Evolutionary conservation across 2,329 filamentous ascomycete genomes (phyloP), one percentile per base, ranked within the genome.

Genomic region (Aureobasidium sp.): DNA sequence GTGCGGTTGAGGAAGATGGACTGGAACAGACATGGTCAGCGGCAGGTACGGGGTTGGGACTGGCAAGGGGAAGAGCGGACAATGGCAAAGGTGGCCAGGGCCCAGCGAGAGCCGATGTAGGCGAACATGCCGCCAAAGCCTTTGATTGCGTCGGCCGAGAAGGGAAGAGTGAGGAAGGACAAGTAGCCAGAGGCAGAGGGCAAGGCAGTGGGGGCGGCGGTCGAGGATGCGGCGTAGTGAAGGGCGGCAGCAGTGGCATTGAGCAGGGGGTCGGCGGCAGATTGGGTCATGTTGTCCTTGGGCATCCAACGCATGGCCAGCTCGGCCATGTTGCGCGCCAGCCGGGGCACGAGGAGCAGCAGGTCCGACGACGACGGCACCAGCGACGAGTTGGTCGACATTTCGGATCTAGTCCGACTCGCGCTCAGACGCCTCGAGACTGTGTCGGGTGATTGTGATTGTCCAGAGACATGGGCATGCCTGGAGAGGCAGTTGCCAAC

Each of bases 81-180:
- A 80, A 93, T 89, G 41, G 87, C 84, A 68, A 97, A 87, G 69
- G 91, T 97, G 58, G 87, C 87, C 63, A 97, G 78, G 0, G 93
- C 92, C 94, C 94, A 97, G 74, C 89, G 89, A 74, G 90, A 95
- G 1, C 90, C 95, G 47, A 91, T 81, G 75, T 97, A 99, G 68
- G 86, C 89, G 75, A 97, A 92, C 63, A 97, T 85, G 64, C 90
- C 91, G 48, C 90, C 89, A 47, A 97, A 80, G 47, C 89, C 91
- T 70, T 87, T 84, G 66, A 83, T 69, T 5, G 78, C 76, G 63
- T 81, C 77, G 56, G 83, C 75, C 61, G 79, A 72, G 63, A 80
- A 76, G n/a, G 65, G 49, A 17, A 44, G 37, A 27, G 44, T 65
- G 42, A 64, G 27, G 42, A 48, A 64, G 7, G 64, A 63, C 20